Evolutionary conservation across 345 rosid genomes (phyloP), one percentile per base, ranked within the genome.

Genomic region (Hibiscus trionum): DNA sequence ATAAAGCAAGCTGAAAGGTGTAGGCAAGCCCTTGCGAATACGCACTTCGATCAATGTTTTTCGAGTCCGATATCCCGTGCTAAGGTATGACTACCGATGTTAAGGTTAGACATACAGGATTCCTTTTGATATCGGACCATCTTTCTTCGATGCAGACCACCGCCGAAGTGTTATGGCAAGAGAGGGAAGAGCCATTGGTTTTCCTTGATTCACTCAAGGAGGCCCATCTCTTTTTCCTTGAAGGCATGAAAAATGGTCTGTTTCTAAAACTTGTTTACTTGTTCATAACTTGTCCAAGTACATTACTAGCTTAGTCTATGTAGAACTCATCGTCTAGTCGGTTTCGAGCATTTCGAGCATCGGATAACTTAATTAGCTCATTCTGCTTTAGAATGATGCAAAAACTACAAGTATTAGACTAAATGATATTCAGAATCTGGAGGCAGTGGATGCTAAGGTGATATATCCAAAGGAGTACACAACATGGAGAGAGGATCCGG

Each of bases 161-260:
- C 9, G 88, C 90, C 3, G 87, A 86, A 80, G 76, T 88, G 56
- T 53, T 88, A 67, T 88, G 92, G 88, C 73, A 81, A 79, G 88
- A 17, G 53, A 83, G 85, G 81, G 88, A 88, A 37, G 79, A 80
- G 69, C 87, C 84, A 29, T 16, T 88, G 71, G 83, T 83, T 74
- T 88, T 83, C 73, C 90, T 88, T 1, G 90, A 88, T 79, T 88
- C 87, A 35, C 61, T 86, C 80, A 84, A 84, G 80, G 86, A 88
- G 76, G 88, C 85, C 55, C 92, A 86, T 80, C 76, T 88, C 11
- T 86, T 77, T 46, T 84, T 37, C 77, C 92, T 88, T 31, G 88
- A 88, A 80, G 92, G 92, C 83, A 84, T 88, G 90, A 88, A 69
- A 88, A 88, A 84, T 83, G 90, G 90, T 84, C 85, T 65, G 86